phyloP scores from a whole-genome alignment of 441 rosid genomes.

The Eutrema salsugineum region DNA sequence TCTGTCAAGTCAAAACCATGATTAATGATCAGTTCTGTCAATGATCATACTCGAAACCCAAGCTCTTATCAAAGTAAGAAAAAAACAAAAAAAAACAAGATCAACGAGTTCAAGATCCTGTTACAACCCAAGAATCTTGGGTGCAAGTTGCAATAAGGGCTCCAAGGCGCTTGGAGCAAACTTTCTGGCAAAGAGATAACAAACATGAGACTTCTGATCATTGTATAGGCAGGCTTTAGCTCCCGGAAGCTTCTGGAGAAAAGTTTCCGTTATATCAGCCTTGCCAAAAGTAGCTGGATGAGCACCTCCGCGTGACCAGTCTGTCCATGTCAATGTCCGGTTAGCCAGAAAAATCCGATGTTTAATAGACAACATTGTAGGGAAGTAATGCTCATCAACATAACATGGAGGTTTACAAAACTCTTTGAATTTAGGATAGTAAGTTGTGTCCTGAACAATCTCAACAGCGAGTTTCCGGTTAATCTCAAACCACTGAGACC shows the following conservation, averaged over 20 bases:
- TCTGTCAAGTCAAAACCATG: conserved; percentile 13
- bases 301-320: conserved; percentile 95
- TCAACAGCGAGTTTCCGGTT: conserved; percentile 59
- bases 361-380: conserved; percentile 72
- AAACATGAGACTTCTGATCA: conserved; percentile 43
- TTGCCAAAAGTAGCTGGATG: conserved; percentile 80
- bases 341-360: conserved; percentile 64
- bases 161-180: conserved; percentile 83
- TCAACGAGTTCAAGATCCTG: neutral
- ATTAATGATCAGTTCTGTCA: neutral
- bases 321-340: conserved; percentile 73
- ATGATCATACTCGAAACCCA: conserved; percentile 4
- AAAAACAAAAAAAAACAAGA: neutral
- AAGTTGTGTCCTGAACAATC: conserved; percentile 55
- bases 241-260: conserved; percentile 42
- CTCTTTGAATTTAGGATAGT: conserved; percentile 72
- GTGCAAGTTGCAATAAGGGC: conserved; percentile 51
- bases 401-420: conserved; percentile 78
- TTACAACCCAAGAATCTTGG: conserved; percentile 48
- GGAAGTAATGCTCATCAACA: conserved; percentile 92
- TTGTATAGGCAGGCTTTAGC: conserved; percentile 54
- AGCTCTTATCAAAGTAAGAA: neutral
- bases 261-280: conserved; percentile 46
- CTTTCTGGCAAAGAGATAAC: conserved; percentile 81
- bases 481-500: conserved; percentile 93